Evolutionary conservation across 1,284 basidiomycete genomes (phyloP), one percentile per base, ranked within the genome.

Genomic region (Heliocybe sulcata): DNA sequence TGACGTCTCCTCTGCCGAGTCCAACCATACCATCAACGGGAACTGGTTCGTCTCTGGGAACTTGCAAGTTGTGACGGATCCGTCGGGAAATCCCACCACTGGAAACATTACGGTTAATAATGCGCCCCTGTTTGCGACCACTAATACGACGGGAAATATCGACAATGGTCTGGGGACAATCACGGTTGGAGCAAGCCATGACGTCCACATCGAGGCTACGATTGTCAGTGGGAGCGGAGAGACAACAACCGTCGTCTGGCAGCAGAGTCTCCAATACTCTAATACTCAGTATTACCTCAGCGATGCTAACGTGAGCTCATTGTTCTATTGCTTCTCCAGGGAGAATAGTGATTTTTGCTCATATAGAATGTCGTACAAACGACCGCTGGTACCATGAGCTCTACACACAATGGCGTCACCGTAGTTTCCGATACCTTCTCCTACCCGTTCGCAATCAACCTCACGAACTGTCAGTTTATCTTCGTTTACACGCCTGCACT

Each of bases 1-100:
- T 22, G 83, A 88, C 59, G 86, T 92, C 26, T 81, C 77, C 14
- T 90, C 87, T 1, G 84, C 85, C 3, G 88, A 91, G 63, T 60
- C 68, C 1, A 77, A 87, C 60, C 82, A 83, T 57, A 70, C 76
- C 10, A 82, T 87, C 62, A 79, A 87, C 55, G 73, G 77, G 57
- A 87, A 89, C 63, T 92, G 90, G 90, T 90, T 82, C 67, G 77
- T 90, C 35, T 87, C 87, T 6, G 87, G 84, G 2, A 71, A 80
- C 35, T 72, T 92, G 3, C 86, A 89, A 65, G 81, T 90, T 45
- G 65, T 85, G 56, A 81, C 81, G 0, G 86, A 89, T 64, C 65
- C 79, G 9, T 87, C 85, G 26, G 69, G 73, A 2, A 68, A 73
- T 59, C 84, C 73, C 2, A 90, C 88, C 1, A 87, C 80, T 1